Base-by-base conservation (phyloP, 495 filamentous ascomycete species). In the Amorphotheca resinae region DNA sequence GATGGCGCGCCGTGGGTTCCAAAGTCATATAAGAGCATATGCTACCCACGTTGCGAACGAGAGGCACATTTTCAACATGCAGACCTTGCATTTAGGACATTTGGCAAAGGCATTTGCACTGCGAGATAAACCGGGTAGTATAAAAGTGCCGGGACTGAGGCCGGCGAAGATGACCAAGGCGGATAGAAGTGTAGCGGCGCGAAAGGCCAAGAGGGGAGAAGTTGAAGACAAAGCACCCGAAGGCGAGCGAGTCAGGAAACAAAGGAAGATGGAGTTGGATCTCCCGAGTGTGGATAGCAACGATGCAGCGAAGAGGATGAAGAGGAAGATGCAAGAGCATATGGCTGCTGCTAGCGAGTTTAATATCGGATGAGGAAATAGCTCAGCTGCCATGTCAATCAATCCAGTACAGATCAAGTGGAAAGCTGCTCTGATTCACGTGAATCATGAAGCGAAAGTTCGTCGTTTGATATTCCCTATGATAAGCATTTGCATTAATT, bases 1-100 rank as follows among this genome's bases (percentile, higher is more conserved):
- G 44, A 66, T 84, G 59, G 88, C 79, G 0, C 69, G 82, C 7
- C 76, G 80, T 35, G 91, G 80, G 0, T 98, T 81, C 66, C 83
- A 89, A 49, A 91, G 84, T 12, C 88, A 96, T 55, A 78, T 96
- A 38, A 70, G 93, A 12, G 91, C 93, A 0, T 98, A 98, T 55
- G 84, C 93, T 2, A 98, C 91, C 1, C 91, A 96, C 60, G 79
- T 93, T 7, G 72, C 79, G 8, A 72, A 76, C 41, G 91, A 98
- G 64, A 73, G 89, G 25, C 61, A 59, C 22, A 84, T 82, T 52
- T 98, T 96, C 62, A 79, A 94, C 58, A 86, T 94, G 54, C 87
- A 84, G 43, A 72, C 76, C 42, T 65, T 98, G 40, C 91, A 98
- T 60, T 64, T 95, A 4, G 93, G 91, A 1, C 91, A 98, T 69